Evolutionary conservation across 1,139 yeast genomes (phyloP).

Genomic region (Yamadazyma diospyri): DNA sequence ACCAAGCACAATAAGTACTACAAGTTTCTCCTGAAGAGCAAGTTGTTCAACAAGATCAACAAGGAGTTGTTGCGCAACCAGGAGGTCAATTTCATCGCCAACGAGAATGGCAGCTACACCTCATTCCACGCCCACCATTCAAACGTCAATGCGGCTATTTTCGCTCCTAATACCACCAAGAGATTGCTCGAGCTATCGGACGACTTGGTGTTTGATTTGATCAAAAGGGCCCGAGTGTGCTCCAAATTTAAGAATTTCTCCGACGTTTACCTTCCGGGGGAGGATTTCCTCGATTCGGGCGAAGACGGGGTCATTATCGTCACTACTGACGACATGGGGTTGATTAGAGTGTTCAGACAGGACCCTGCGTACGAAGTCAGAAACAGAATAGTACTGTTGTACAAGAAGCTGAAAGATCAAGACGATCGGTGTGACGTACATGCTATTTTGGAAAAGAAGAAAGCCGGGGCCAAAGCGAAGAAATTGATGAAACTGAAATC

Average conservation of each 20-base stretch:
- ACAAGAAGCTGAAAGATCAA: slow-evolving; percentile 11
- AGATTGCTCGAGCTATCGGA: slow-evolving; percentile 66
- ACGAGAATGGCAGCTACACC: slow-evolving; percentile 53
- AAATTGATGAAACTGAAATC: background rate
- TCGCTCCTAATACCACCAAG: slow-evolving; percentile 76
- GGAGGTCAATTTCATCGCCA: slow-evolving; percentile 30
- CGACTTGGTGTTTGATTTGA: slow-evolving; percentile 71
- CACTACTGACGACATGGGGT: slow-evolving; percentile 73
- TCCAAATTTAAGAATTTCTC: background rate
- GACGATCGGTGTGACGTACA: slow-evolving; percentile 5
- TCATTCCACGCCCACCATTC: slow-evolving; percentile 77
- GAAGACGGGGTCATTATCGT: slow-evolving; percentile 52
- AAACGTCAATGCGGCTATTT: slow-evolving; percentile 68
- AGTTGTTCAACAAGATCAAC: slow-evolving; percentile 26
- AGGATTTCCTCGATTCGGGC: slow-evolving; percentile 8
- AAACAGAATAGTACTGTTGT: slow-evolving; percentile 17
- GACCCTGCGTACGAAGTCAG: slow-evolving; percentile 56
- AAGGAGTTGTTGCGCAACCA: slow-evolving; percentile 21
- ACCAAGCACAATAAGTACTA: slow-evolving; percentile 30
- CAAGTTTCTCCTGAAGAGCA: slow-evolving; percentile 27
- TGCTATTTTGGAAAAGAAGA: background rate
- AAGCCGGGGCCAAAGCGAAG: slow-evolving; percentile 1
- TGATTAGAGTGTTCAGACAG: slow-evolving; percentile 73
- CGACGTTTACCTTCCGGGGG: slow-evolving; percentile 5
- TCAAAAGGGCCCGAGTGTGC: slow-evolving; percentile 24